These are phyloP conservation scores for Piromyces finnis DNA, from an alignment of 192 early-diverging fungal genomes.

Conservation along the genomic window DNA sequence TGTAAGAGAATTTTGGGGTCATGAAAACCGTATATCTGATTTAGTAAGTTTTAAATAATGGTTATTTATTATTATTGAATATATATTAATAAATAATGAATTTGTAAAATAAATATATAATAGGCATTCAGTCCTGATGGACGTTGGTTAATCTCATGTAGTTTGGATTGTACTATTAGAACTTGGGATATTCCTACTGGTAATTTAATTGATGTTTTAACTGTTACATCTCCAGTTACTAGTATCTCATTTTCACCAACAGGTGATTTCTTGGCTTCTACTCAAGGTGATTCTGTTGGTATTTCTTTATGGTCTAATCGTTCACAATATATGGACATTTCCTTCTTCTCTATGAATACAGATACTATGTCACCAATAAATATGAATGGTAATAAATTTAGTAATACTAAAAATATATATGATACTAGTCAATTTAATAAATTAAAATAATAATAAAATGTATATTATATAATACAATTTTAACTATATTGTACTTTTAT, in stretches of 20 bases:
- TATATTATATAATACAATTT: too few relatives aligned
- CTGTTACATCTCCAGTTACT: slow-evolving; percentile 53
- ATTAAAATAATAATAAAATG: too few relatives aligned
- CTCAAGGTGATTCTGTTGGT: slow-evolving; percentile 81
- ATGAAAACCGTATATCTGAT: slow-evolving; percentile 73
- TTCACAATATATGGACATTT: slow-evolving; percentile 54
- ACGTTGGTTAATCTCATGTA: slow-evolving; percentile 68
- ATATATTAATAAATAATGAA: too few relatives aligned
- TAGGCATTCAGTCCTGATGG: slow-evolving; percentile 81
- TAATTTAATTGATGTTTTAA: slow-evolving; percentile 69
- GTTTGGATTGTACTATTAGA: slow-evolving; percentile 70
- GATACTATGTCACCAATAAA: slow-evolving; percentile 10
- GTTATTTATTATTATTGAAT: too few relatives aligned
- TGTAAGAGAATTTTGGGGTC: slow-evolving; percentile 79
- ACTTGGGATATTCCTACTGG: slow-evolving; percentile 95
- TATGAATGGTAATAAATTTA: background rate
- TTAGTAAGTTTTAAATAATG: slow-evolving; percentile 33
- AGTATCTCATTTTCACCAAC: slow-evolving; percentile 75
- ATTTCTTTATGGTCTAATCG: slow-evolving; percentile 86
- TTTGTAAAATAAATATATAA: too few relatives aligned
- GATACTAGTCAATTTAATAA: too few relatives aligned
- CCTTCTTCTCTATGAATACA: slow-evolving; percentile 41
- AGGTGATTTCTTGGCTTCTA: slow-evolving; percentile 80
- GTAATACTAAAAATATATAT: too few relatives aligned
- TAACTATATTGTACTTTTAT: too few relatives aligned